Conservation (phyloP, 805 yeast genomes). For the Clavispora vitiphila region DNA sequence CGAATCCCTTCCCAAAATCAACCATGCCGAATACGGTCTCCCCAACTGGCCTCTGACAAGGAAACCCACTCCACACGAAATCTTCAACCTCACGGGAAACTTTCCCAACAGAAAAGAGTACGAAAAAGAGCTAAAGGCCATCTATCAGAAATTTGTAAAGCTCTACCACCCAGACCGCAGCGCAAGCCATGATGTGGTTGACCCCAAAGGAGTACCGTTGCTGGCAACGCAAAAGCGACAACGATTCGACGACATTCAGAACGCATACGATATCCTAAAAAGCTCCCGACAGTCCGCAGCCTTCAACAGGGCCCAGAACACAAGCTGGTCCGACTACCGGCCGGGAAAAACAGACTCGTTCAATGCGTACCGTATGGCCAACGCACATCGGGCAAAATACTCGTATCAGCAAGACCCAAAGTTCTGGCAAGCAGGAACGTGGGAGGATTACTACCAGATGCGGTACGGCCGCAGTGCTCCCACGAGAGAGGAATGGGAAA, state of each 20-base stretch:
- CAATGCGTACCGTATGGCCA: conserved; percentile 34
- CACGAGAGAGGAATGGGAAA: conserved; percentile 37
- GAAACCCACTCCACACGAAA: conserved; percentile 67
- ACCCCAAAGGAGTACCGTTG: conserved; percentile 26
- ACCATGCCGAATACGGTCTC: conserved; percentile 22
- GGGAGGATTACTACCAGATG: conserved; percentile 57
- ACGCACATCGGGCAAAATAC: conserved; percentile 31
- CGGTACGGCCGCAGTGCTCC: conserved; percentile 33
- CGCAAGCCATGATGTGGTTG: conserved; percentile 18
- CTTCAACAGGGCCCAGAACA: conserved; percentile 21
- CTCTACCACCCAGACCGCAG: conserved; percentile 77
- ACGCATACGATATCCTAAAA: conserved; percentile 38
- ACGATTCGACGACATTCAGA: conserved; percentile 28
- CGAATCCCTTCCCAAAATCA: conserved; percentile 9
- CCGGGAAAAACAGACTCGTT: conserved; percentile 21
- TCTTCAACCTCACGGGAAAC: conserved; percentile 39
- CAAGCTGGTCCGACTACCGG: conserved; percentile 24
- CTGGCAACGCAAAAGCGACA: conserved; percentile 26
- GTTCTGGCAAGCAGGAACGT: conserved; percentile 59
- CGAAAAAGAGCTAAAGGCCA: conserved; percentile 38
- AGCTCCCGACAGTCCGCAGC: conserved; percentile 49
- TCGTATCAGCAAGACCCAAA: conserved; percentile 31
- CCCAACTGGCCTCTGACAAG: conserved; percentile 54
- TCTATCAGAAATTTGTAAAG: conserved; percentile 47
- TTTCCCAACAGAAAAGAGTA: conserved; percentile 44